Base-by-base conservation (phyloP, 2,329 filamentous ascomycete genomes). In the Colletotrichum navitas region DNA sequence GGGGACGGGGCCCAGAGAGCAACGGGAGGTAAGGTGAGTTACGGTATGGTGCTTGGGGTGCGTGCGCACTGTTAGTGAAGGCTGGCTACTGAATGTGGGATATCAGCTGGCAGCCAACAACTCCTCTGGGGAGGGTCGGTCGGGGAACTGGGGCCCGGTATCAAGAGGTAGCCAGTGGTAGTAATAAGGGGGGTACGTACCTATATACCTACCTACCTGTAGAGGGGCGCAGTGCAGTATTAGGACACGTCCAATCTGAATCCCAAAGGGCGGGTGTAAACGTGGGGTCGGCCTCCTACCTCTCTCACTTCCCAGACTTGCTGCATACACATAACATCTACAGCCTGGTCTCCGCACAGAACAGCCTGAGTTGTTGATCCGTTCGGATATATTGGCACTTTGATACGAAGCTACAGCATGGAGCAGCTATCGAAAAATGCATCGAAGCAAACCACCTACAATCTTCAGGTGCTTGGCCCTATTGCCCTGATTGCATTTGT, bases 21-120 rank as follows among this genome's bases (percentile, higher is more conserved):
- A 54, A 36, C 36, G 39, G 62, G 45, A 67, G 65, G 65, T 63
- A 63, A 68, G 65, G 65, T 68, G 59, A 68, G 65, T 68, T 68
- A 51, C 21, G 54, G 64, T 66, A 45, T 34, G 52, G 63, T 43
- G 39, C 63, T 59, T 58, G 63, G 24, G 52, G 63, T 51, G 43
- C 63, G 65, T 62, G 39, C 63, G 34, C n/a, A n/a, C 29, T 29
- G 29, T 24, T 45, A 56, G 21, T 32, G 39, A n/a, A 26, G 34
- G 41, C 36, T 36, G 36, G 24, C 43, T 45, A n/a, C 18, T 66
- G 32, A 45, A 55, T 59, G 45, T n/a, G 29, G 49, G 41, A 68
- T 58, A 34, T n/a, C 41, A 47, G 61, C 49, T 52, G 67, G 54
- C 55, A 47, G 39, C 62, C 62, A 56, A 67, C 55, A 56, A 55